These are phyloP conservation scores for Rutstroemia sp. DNA, from an alignment of 2,329 filamentous ascomycete species.

Conservation along the genomic window DNA sequence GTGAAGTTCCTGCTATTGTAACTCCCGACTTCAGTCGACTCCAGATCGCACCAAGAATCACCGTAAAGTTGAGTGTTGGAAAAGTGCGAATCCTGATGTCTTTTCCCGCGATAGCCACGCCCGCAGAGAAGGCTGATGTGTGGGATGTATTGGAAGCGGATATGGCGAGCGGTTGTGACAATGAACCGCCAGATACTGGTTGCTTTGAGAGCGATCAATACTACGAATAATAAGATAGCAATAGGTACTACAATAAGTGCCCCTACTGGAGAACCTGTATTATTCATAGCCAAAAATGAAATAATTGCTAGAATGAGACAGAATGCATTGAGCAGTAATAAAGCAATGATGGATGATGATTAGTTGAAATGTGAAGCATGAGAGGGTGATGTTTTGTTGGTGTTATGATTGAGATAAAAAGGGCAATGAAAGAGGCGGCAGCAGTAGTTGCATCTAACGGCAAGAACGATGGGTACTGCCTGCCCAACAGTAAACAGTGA, in stretches of 20 bases:
- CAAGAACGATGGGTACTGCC: no score
- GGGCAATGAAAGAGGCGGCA: no score
- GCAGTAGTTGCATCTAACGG: no score
- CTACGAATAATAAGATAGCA: conserved; percentile 31
- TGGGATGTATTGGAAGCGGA: conserved; percentile 11
- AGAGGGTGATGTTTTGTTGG: not conserved
- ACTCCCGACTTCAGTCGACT: conserved; percentile 26
- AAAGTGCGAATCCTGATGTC: not conserved
- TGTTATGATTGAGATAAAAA: no score
- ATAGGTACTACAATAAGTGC: conserved; percentile 41
- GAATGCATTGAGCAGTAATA: not conserved
- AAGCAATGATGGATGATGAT: not conserved
- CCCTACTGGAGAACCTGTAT: conserved; percentile 33
- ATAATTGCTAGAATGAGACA: conserved; percentile 17
- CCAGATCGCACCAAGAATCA: conserved; percentile 33
- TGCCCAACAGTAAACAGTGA: no score
- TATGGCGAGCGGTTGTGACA: not conserved
- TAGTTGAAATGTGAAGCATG: not conserved
- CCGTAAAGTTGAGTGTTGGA: conserved; percentile 22
- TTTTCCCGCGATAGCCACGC: not conserved
- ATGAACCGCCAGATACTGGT: conserved; percentile 20
- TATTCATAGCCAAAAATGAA: conserved; percentile 31
- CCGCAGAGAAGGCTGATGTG: conserved; percentile 4
- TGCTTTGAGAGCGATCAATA: conserved; percentile 28
- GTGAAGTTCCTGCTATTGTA: conserved; percentile 13